Conservation (phyloP, 371 early-diverging fungal species). For the Funneliformis caledonium region DNA sequence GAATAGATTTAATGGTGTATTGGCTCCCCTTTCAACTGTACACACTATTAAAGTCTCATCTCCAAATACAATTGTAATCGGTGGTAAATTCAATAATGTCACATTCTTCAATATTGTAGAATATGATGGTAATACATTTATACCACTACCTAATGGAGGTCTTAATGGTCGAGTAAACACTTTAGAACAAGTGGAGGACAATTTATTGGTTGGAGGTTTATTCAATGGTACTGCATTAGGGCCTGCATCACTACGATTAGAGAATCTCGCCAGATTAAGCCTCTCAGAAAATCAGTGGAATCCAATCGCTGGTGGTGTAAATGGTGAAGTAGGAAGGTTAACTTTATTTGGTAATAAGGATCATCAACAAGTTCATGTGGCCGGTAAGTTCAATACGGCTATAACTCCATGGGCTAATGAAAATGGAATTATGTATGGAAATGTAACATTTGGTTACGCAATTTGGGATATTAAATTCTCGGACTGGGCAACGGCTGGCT, state of each 20-base stretch:
- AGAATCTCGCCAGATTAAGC: constrained; percentile 36
- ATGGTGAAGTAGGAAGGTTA: constrained; percentile 21
- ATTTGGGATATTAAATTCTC: constrained; percentile 23
- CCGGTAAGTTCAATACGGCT: constrained; percentile 28
- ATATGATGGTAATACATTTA: constrained; percentile 36
- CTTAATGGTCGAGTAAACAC: constrained; percentile 40
- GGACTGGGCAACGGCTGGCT: constrained; percentile 42
- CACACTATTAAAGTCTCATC: not conserved
- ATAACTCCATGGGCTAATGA: not conserved
- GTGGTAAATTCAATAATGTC: constrained; percentile 40
- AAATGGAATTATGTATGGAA: not conserved
- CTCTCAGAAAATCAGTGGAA: not conserved
- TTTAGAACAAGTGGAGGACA: constrained; percentile 1
- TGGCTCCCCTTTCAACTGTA: not conserved
- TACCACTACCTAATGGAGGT: constrained; percentile 31
- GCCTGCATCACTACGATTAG: not conserved
- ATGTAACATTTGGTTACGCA: constrained; percentile 29
- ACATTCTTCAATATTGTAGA: constrained; percentile 38
- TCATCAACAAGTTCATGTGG: constrained; percentile 11
- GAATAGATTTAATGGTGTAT: constrained; percentile 28
- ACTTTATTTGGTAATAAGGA: not conserved
- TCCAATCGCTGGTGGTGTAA: constrained; percentile 22
- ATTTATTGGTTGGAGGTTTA: constrained; percentile 40
- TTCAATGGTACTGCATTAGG: not conserved
- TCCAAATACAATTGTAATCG: constrained; percentile 39